Evolutionary conservation across 331 rosid species (phyloP).

Genomic region (Malus hybrid): DNA sequence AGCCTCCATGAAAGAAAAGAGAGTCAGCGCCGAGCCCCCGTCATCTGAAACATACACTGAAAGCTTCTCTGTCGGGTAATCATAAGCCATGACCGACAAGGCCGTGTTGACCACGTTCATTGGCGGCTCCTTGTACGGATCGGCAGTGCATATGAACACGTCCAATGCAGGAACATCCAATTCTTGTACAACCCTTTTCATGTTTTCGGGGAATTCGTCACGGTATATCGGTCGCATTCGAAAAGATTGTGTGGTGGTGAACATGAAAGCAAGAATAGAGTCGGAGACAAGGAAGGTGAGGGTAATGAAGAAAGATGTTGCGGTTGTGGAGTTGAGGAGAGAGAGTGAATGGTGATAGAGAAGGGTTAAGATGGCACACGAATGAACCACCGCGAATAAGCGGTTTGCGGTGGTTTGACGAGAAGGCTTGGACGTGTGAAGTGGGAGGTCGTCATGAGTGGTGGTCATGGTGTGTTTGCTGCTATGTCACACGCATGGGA

Average conservation of each 20-base stretch:
- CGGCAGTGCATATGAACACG: conserved; percentile 42
- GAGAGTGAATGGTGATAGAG: conserved; percentile 16
- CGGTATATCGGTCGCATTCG: conserved; percentile 20
- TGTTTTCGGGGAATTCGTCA: conserved; percentile 10
- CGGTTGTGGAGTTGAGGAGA: conserved; percentile 6
- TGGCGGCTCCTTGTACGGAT: conserved; percentile 50
- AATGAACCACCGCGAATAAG: conserved; percentile 17
- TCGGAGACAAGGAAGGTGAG: conserved; percentile 23
- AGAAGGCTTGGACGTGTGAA: conserved; percentile 16
- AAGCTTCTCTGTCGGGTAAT: conserved; percentile 30
- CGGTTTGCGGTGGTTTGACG: conserved; percentile 16
- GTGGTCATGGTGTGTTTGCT: background rate
- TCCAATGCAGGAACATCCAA: conserved; percentile 29
- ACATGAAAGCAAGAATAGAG: conserved; percentile 18
- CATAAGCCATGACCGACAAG: conserved; percentile 31
- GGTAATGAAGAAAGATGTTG: conserved; percentile 16
- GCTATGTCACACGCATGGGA: too few relatives aligned
- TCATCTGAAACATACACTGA: conserved; percentile 43
- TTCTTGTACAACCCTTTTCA: background rate
- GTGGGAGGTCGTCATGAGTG: background rate
- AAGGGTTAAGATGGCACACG: conserved; percentile 12
- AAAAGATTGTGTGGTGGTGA: conserved; percentile 16
- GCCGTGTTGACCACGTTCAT: conserved; percentile 32
- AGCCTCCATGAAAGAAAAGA: conserved; percentile 39
- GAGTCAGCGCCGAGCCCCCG: conserved; percentile 39